Conservation (phyloP, 805 yeast species). For the Candida bentonensis region DNA sequence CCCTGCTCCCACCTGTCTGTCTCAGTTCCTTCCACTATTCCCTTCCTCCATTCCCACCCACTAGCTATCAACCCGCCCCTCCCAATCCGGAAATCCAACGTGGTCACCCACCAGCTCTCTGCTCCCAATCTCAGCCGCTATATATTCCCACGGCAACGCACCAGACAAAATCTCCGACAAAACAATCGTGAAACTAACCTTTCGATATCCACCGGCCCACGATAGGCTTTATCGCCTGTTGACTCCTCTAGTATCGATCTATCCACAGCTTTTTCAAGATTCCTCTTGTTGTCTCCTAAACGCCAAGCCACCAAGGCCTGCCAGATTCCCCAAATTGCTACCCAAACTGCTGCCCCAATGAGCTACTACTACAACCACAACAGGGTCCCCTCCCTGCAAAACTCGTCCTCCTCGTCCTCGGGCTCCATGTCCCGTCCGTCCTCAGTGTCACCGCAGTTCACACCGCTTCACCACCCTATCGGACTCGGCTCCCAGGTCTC, state of each 20-base stretch:
- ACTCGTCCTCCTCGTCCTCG: conserved; percentile 6
- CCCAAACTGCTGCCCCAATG: background rate
- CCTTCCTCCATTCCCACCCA: no score
- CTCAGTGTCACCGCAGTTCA: conserved; percentile 18
- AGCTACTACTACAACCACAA: conserved; percentile 5
- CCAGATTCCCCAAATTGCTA: background rate
- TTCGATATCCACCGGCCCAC: no score
- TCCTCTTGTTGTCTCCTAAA: no score
- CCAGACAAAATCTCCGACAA: background rate
- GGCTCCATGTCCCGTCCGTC: conserved; percentile 13
- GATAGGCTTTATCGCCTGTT: no score
- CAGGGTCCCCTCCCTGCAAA: background rate
- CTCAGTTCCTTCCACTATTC: no score
- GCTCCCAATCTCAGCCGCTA: background rate
- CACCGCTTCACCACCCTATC: conserved; percentile 1
- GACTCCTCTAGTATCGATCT: no score
- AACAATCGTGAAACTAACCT: no score
- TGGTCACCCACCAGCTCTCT: background rate
- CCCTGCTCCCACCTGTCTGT: no score
- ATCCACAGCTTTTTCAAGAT: no score
- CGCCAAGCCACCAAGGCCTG: no score
- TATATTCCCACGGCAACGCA: background rate
- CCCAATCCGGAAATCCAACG: background rate
- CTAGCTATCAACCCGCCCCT: no score
- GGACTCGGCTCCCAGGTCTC: conserved; percentile 8